Evolutionary conservation across 2,329 filamentous ascomycete species (phyloP).

Genomic region (Pseudodiploospora longispora): DNA sequence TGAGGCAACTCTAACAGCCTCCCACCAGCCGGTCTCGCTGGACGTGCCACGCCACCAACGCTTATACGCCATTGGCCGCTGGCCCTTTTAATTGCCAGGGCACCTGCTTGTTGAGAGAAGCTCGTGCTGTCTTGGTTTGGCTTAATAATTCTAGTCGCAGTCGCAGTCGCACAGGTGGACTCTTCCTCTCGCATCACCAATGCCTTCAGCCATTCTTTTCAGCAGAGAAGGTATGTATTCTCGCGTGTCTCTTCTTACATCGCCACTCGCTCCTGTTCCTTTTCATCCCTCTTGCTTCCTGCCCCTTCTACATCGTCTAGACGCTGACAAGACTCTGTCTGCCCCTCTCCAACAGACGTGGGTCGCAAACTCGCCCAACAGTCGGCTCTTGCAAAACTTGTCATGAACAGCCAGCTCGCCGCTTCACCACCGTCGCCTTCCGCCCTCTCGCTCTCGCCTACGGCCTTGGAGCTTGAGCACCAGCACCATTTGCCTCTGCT

Average conservation of each 20-base stretch:
- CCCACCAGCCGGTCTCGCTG: slow-evolving; percentile 17
- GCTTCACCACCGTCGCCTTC: slow-evolving; percentile 22
- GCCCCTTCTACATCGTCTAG: neutral
- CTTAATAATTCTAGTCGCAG: no score
- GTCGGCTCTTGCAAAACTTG: slow-evolving; percentile 35
- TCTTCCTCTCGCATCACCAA: slow-evolving; percentile 10
- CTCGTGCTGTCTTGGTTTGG: slow-evolving; percentile 1
- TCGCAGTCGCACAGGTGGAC: neutral
- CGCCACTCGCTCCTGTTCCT: neutral
- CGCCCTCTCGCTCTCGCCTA: slow-evolving; percentile 22
- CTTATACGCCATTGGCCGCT: slow-evolving; percentile 11
- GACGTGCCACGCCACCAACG: slow-evolving; percentile 1
- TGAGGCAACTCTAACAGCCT: neutral
- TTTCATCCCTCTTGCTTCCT: neutral
- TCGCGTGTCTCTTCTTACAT: slow-evolving; percentile 1
- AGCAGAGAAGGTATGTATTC: slow-evolving; percentile 15
- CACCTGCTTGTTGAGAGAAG: slow-evolving; percentile 1
- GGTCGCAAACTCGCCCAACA: slow-evolving; percentile 31
- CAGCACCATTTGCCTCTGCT: slow-evolving; percentile 24
- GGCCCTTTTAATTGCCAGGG: slow-evolving; percentile 8
- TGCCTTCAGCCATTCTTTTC: slow-evolving; percentile 15
- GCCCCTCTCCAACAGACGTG: slow-evolving; percentile 16
- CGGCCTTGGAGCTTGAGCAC: slow-evolving; percentile 22
- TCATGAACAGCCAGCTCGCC: slow-evolving; percentile 35
- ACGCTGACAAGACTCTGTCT: neutral